Base-by-base conservation (phyloP, 306 rosid species). In the Medicago lupulina region DNA sequence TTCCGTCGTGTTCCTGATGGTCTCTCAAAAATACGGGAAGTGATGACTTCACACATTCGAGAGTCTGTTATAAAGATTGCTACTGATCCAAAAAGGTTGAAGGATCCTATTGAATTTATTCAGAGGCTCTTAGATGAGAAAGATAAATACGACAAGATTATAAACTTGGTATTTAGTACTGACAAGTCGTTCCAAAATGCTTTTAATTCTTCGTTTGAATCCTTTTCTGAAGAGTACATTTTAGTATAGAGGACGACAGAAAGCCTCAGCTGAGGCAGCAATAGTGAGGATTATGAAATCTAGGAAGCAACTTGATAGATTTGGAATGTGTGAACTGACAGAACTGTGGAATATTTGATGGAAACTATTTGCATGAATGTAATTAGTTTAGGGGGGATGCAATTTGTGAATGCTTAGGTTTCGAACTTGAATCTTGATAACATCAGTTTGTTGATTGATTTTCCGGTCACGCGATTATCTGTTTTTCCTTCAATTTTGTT, bases 201-300 rank as follows among this genome's bases (percentile, higher is more conserved):
- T 66, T 78, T 92, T 78, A 90, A 86, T 79, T 92, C 92, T 19
- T 85, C 98, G 7, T 88, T 92, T 47, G 92, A 90, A 76, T 87
- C 76, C 80, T 90, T 89, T 12, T 93, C 95, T 46, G 95, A 93
- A 2, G 93, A 90, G 83, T 89, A 86, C 80, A 89, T 93, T 76
- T 90, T 96, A n/a, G 83, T 93, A 77, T 93, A 74, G 97, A 91
- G 82, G 93, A 89, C 80, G 96, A 93, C 79, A 71, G 92, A 83
- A 93, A 91, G 82, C 93, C 91, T 16, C 96, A 81, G 91, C 91
- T 11, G 98, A 93, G 54, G 95, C 97, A 19, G 93, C 97, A 0
- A 76, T 91, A 44, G 97, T 90, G 54, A 82, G 97, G 87, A 93
- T 91, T 70, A 93, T 93, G 98, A 93, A 93, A 66, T 86, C 96